Percentiles rank a stretch among this genome's conserved stretches.
Evolutionary conservation across 169 alveolate species (phyloP).

Genomic region (Babesia ovata): DNA sequence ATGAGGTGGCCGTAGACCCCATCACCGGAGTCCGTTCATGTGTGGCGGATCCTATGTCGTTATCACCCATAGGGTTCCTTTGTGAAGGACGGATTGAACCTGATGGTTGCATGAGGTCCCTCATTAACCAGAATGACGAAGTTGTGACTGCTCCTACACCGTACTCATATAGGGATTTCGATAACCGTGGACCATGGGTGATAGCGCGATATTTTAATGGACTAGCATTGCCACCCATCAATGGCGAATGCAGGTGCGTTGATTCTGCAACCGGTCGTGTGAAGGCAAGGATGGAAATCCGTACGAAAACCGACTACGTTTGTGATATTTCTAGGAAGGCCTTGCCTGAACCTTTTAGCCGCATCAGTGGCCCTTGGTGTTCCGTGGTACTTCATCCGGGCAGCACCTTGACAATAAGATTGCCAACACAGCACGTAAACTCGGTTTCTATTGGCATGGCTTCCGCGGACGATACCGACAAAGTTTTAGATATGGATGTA

Average conservation of each 20-base stretch:
- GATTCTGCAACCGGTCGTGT: constrained; percentile 4
- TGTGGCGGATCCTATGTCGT: constrained; percentile 10
- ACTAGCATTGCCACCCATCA: not conserved
- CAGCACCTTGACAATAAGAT: constrained; percentile 7
- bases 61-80: constrained; percentile 3
- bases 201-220: not conserved
- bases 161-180: no score
- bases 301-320: not conserved
- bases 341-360: not conserved
- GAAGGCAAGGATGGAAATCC: constrained; percentile 5
- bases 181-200: not conserved
- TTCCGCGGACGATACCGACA: no score
- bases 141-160: not conserved
- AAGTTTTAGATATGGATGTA: not conserved
- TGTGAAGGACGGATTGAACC: constrained; percentile 15
- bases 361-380: constrained; percentile 3
- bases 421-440: constrained; percentile 1
- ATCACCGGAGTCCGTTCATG: constrained; percentile 12
- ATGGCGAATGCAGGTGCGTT: constrained; percentile 1
- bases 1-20: constrained; percentile 1
- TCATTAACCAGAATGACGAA: not conserved
- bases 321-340: not conserved
- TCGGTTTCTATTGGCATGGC: not conserved
- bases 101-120: not conserved
- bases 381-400: constrained; percentile 9